Base-by-base conservation (phyloP, 129 eudicot genomes). In the Tanacetum coccineum region DNA sequence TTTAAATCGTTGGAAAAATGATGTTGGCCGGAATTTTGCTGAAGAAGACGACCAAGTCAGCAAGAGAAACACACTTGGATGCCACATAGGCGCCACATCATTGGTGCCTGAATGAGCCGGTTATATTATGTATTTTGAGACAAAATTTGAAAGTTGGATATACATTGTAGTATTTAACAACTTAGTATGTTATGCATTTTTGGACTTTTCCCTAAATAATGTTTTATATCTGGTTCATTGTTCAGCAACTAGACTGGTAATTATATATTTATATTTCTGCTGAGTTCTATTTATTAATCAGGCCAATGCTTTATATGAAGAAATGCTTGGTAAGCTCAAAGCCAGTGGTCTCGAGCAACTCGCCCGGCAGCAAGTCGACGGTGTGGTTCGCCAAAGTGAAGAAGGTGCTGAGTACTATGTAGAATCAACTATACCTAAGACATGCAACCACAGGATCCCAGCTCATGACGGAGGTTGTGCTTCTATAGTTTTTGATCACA, bases 381-480 rank as follows among this genome's bases (percentile, higher is more conserved):
- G 98, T 45, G 84, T 92, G 55, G 95, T 92, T 62, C 95, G 98
- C 61, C 98, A 73, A 62, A 70, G 91, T 63, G 98, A 92, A 81
- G 98, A 88, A 64, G 96, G 96, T 64, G 91, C 96, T 0, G 95
- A 88, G 67, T 86, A 68, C 64, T 88, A 83, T 14, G 85, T 75
- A 12, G 98, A 92, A 73, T 84, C 95, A 6, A 78, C 79, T 28
- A 67, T 92, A 20, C 98, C 98, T 6, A 74, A 63, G 20, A 56
- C 82, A 50, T 83, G 83, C 84, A 82, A 78, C 52, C 78, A 82
- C 71, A 74, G 89, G 68, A 83, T 88, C 73, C 81, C 87, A 57
- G 98, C 96, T 26, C 98, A 92, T 60, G 87, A 81, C 13, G 96
- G 98, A 12, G 98, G 98, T 3, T 88, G 96, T 70, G 85, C 96